phyloP scores from a whole-genome alignment of 495 filamentous ascomycete genomes.

The Bathelium albidoporum region DNA sequence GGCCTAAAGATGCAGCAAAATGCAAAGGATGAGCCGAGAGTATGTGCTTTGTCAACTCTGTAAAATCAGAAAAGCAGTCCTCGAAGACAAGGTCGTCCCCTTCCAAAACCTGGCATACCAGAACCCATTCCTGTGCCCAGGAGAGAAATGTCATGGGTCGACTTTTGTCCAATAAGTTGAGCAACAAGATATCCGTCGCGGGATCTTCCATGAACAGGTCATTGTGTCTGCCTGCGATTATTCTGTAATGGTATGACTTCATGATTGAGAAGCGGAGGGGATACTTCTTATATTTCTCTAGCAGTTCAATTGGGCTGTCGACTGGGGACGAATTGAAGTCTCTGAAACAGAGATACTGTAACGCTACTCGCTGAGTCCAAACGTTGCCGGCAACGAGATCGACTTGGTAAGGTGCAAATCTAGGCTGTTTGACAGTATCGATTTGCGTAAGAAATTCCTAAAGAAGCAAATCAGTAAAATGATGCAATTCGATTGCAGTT shows the following conservation, averaged over 20 bases:
- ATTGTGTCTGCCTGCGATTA: no score
- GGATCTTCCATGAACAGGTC: neutral
- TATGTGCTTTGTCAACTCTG: neutral
- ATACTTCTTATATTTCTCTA: conserved; percentile 2
- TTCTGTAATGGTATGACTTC: neutral
- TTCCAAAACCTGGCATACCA: neutral
- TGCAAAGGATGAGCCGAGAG: conserved; percentile 13
- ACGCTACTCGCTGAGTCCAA: conserved; percentile 8
- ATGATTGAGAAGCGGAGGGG: neutral
- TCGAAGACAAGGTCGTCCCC: neutral
- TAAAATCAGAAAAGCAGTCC: neutral
- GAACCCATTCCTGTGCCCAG: neutral
- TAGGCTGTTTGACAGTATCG: neutral
- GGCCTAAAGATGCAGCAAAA: conserved; percentile 14
- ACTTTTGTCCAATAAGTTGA: neutral
- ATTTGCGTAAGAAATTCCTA: conserved; percentile 26
- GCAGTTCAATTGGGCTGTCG: neutral
- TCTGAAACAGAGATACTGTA: conserved; percentile 16
- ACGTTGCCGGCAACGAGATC: neutral
- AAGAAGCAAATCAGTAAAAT: conserved; percentile 5
- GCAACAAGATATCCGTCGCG: neutral
- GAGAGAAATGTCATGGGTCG: neutral
- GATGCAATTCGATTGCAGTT: neutral
- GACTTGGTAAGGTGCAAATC: conserved; percentile 10
- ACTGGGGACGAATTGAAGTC: neutral